Base-by-base conservation (phyloP, 495 filamentous ascomycete species). In the Annulohypoxylon maeteangense region DNA sequence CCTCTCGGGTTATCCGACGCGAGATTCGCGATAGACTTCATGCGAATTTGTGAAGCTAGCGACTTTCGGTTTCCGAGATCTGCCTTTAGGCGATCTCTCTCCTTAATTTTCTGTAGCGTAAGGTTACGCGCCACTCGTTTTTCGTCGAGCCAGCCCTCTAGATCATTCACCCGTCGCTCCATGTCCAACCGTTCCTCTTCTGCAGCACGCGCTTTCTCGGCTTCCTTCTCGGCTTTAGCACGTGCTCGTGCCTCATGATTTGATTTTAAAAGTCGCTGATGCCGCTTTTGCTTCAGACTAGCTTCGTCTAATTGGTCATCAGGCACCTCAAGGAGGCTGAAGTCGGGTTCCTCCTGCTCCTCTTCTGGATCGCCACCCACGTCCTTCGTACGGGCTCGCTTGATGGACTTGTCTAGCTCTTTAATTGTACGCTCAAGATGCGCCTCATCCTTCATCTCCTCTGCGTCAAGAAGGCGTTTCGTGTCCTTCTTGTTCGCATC, bases 11-110 rank as follows among this genome's bases (percentile, higher is more conserved):
- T 89, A 79, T 99, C 95, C 0, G 94, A 93, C 14, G 95, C 95
- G 1, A 99, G 90, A 71, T 97, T 97, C 42, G 95, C 96, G n/a
- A 99, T 90, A 14, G 88, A 93, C 81, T 98, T 98, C 95, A 99
- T 99, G 29, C 95, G 92, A 83, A 95, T 93, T 74, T 98, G 95
- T 60, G 89, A 93, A 10, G 96, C 96, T 10, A 98, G 87, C 0
- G 94, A 97, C 78, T 99, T 99, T 67, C 95, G 91, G 77, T 98
- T 97, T 25, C 94, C 93, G 0, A 98, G 86, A 73, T 99, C 95
- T 0, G 91, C 91, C 78, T 95, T 97, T 58, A 98, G 86, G 22
- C 95, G 87, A 66, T 97, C 92, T 29, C 95, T 90, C 63, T 98
- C 96, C 78, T 97, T 97, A 79, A 98, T 95, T 75, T 87, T 92